Evolutionary conservation across 345 rosid species (phyloP).

Genomic region (Eutrema japonicum): DNA sequence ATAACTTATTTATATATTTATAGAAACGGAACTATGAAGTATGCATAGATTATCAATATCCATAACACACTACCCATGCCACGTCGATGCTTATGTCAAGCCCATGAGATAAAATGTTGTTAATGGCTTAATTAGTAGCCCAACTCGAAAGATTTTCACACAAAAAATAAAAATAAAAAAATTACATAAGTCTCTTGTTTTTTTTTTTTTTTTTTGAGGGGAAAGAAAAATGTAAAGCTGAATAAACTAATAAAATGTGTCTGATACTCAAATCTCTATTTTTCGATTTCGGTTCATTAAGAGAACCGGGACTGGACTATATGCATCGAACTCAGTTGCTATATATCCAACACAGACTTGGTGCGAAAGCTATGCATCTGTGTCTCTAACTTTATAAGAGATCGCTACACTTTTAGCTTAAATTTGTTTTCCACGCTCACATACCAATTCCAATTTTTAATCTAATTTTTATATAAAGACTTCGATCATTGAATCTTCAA

Average conservation of each 20-base stretch:
- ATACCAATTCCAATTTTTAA: conserved; percentile 12
- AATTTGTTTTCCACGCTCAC: conserved; percentile 12
- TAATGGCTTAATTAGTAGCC: not conserved
- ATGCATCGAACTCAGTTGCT: conserved; percentile 21
- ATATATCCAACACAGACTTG: conserved; percentile 13
- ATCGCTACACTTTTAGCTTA: not conserved
- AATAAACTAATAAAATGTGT: not conserved
- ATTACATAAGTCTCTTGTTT: too few species aligned
- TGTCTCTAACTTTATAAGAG: conserved; percentile 29
- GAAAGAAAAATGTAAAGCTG: too few species aligned
- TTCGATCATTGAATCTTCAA: conserved; percentile 7
- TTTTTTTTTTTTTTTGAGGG: too few species aligned
- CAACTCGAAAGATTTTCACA: too few species aligned
- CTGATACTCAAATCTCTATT: not conserved
- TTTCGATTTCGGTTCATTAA: not conserved
- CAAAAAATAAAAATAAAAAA: too few species aligned
- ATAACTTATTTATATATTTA: too few species aligned
- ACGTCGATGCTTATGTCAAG: not conserved
- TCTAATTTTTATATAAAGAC: conserved; percentile 9
- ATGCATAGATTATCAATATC: not conserved
- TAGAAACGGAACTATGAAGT: too few species aligned
- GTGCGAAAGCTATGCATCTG: conserved; percentile 37
- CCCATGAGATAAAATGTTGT: not conserved
- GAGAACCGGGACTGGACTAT: conserved; percentile 16
- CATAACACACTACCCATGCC: not conserved